Conservation (phyloP, 257 asterid genomes). For the Paulownia fortunei region DNA sequence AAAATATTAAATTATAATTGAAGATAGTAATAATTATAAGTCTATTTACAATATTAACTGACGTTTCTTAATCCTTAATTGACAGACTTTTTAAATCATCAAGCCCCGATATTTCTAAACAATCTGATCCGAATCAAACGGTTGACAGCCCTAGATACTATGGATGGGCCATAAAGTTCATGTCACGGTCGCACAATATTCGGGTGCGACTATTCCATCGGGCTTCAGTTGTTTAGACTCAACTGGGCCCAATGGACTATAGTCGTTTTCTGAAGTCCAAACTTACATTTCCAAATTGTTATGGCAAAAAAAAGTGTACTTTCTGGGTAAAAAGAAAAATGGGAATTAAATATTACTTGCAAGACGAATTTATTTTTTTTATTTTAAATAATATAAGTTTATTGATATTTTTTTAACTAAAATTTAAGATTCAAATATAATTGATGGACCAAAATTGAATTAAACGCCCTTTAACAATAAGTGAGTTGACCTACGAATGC, state of each 20-base stretch:
- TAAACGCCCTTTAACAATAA: background rate
- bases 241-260: constrained; percentile 14
- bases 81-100: background rate
- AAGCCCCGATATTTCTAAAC: background rate
- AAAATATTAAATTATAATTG: too few species aligned
- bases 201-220: background rate
- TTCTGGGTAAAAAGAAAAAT: background rate
- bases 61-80: too few species aligned
- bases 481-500: background rate
- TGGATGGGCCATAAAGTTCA: background rate
- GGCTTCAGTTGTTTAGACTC: constrained; percentile 10
- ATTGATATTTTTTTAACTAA: background rate
- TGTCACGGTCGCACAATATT: background rate
- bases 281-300: background rate
- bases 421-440: background rate
- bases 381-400: too few species aligned
- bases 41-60: too few species aligned
- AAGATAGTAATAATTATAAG: too few species aligned
- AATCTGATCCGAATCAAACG: background rate
- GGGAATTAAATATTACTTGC: background rate
- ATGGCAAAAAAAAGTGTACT: background rate
- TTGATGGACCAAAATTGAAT: background rate
- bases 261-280: constrained; percentile 7
- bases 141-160: background rate
- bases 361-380: too few species aligned